Conservation (phyloP, 257 asterid genomes). For the Cruciata laevipes region DNA sequence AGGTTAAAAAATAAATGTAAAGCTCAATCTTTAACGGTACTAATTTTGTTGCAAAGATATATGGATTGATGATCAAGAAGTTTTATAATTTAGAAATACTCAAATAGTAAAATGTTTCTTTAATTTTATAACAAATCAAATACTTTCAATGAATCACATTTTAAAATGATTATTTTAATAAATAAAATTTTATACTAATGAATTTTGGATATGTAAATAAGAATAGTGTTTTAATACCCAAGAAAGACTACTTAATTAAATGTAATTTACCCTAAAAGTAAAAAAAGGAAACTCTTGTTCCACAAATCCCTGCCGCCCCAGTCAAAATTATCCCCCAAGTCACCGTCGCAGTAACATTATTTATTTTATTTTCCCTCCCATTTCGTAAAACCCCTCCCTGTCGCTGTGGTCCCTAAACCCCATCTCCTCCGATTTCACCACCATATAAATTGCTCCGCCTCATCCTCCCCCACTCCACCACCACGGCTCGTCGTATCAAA, state of each 20-base stretch:
- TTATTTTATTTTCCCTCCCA: slow-evolving; percentile 12
- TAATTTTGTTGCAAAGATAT: too few relatives aligned
- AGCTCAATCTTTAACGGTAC: too few relatives aligned
- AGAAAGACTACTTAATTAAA: background rate
- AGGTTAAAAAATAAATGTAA: too few relatives aligned
- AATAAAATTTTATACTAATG: too few relatives aligned
- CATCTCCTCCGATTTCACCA: slow-evolving; percentile 7
- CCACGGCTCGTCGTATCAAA: background rate
- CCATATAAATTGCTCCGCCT: background rate
- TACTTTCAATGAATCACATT: too few relatives aligned
- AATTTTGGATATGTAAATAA: too few relatives aligned
- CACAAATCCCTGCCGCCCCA: background rate
- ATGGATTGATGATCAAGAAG: too few relatives aligned
- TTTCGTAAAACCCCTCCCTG: slow-evolving; percentile 17
- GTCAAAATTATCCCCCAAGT: slow-evolving; percentile 1
- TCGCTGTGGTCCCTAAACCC: slow-evolving; percentile 6
- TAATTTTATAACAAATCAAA: too few relatives aligned
- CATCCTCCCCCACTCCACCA: slow-evolving; percentile 10
- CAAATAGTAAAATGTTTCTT: too few relatives aligned
- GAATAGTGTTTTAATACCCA: too few relatives aligned
- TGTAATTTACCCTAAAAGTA: background rate
- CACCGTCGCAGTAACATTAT: background rate
- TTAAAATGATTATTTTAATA: too few relatives aligned
- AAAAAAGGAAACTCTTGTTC: background rate
- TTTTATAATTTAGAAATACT: too few relatives aligned